A percentile compares a stretch with the other conserved stretches of the same genome.
Evolutionary conservation across 1,284 basidiomycete genomes (phyloP).

Genomic region (Ceratobasidium sp.): DNA sequence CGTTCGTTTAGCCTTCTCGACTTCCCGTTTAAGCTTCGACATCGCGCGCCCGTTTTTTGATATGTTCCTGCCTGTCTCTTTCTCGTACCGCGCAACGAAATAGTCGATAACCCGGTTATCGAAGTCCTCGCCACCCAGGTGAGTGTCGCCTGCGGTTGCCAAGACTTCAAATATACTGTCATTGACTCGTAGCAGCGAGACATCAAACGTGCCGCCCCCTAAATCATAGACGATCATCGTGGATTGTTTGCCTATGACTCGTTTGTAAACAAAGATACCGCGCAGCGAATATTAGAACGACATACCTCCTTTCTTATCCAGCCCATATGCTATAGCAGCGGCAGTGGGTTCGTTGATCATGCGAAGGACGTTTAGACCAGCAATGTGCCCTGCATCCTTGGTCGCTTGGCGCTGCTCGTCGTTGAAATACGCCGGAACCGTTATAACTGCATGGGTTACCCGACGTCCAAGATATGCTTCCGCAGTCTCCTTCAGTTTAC

Average conservation of each 20-base stretch:
- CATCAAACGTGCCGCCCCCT: constrained; percentile 98
- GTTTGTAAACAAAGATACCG: too few relatives aligned
- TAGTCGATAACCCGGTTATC: constrained; percentile 96
- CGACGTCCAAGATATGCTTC: constrained; percentile 97
- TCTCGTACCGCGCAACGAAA: constrained; percentile 93
- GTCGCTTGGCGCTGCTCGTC: constrained; percentile 99
- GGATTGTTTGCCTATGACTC: too few relatives aligned
- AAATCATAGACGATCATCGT: constrained; percentile 99
- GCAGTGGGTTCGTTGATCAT: constrained; percentile 99
- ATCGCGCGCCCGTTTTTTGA: constrained; percentile 86
- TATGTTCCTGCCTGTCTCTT: constrained; percentile 92
- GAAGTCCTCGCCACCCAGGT: constrained; percentile 99
- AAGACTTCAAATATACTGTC: constrained; percentile 98
- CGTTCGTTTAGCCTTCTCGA: constrained; percentile 98
- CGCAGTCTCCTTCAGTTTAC: constrained; percentile 99
- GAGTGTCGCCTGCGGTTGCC: constrained; percentile 98
- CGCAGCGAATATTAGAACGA: too few relatives aligned
- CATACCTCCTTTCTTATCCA: constrained; percentile 94
- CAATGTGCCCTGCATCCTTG: constrained; percentile 97
- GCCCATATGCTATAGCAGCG: constrained; percentile 97
- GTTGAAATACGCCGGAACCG: constrained; percentile 99
- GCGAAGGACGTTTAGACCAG: constrained; percentile 93
- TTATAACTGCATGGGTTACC: constrained; percentile 97
- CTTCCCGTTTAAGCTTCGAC: constrained; percentile 97
- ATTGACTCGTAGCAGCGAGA: constrained; percentile 95